A percentile compares a stretch with the other conserved stretches of the same genome.
These are phyloP conservation scores for Rachicladosporium sp. DNA, from an alignment of 2,329 filamentous ascomycete genomes.

Conservation along the genomic window DNA sequence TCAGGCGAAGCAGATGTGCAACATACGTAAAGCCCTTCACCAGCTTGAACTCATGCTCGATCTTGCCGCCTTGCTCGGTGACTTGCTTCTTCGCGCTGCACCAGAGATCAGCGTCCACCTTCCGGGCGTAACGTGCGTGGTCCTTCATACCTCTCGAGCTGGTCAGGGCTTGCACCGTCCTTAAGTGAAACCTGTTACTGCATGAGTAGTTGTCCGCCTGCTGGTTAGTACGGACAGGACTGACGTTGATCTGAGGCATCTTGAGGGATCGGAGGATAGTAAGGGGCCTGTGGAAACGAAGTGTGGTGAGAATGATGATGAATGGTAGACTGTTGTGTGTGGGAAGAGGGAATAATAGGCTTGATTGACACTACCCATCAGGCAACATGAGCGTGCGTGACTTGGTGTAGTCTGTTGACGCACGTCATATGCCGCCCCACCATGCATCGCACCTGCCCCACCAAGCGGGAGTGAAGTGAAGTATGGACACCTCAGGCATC, in stretches of 20 bases:
- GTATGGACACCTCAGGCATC: no score
- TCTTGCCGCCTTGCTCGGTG: conserved; percentile 64
- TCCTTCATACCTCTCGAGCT: conserved; percentile 53
- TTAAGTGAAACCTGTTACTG: conserved; percentile 63
- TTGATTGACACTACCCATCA: no score
- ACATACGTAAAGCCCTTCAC: conserved; percentile 91
- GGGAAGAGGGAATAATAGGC: no score
- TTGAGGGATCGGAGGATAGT: not conserved
- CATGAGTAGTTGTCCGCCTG: conserved; percentile 4
- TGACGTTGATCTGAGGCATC: conserved; percentile 21
- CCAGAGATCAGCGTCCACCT: not conserved
- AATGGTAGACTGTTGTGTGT: no score
- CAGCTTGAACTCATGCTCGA: conserved; percentile 70
- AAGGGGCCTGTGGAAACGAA: no score
- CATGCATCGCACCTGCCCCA: no score
- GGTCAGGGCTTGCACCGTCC: conserved; percentile 49
- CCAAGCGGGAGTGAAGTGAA: no score
- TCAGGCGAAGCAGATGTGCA: not conserved
- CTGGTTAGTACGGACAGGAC: not conserved
- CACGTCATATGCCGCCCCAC: no score
- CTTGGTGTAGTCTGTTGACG: no score
- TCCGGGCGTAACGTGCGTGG: not conserved
- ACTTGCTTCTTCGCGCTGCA: conserved; percentile 64
- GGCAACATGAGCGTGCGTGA: no score
- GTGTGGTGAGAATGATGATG: no score